These are phyloP conservation scores for Diaporthe sp. DNA, from an alignment of 2,329 filamentous ascomycete genomes.

Conservation along the genomic window DNA sequence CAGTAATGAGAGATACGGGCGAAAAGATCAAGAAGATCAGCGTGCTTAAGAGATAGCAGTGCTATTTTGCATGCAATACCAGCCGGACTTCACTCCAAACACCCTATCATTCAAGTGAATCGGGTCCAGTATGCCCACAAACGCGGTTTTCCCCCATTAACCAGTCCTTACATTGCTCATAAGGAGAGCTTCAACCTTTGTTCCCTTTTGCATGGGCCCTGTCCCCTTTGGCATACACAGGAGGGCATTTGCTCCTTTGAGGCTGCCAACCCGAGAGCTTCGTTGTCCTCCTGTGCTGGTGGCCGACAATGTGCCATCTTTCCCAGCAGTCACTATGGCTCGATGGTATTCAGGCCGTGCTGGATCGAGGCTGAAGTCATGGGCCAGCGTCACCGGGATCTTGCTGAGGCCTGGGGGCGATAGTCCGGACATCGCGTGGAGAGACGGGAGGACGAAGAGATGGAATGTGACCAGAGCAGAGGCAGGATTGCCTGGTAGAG, in stretches of 20 bases:
- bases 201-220: conserved; percentile 76
- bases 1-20: background rate
- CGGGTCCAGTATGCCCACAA: background rate
- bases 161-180: conserved; percentile 69
- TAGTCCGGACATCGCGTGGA: conserved; percentile 83
- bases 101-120: background rate
- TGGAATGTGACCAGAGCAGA: conserved; percentile 94
- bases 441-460: conserved; percentile 89
- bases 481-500: conserved; percentile 93
- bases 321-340: conserved; percentile 76
- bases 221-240: conserved; percentile 79
- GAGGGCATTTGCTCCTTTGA: conserved; percentile 90
- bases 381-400: conserved; percentile 78
- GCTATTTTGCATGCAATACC: background rate
- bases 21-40: background rate
- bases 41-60: background rate
- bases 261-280: conserved; percentile 89
- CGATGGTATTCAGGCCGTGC: conserved; percentile 90
- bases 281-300: conserved; percentile 90
- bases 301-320: conserved; percentile 79
- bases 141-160: conserved; percentile 35
- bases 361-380: conserved; percentile 82
- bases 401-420: conserved; percentile 77
- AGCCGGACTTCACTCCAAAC: background rate
- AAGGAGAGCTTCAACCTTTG: conserved; percentile 81